These are phyloP conservation scores for Astrothelium subdiscretum DNA, from an alignment of 495 filamentous ascomycete species.

Conservation along the genomic window DNA sequence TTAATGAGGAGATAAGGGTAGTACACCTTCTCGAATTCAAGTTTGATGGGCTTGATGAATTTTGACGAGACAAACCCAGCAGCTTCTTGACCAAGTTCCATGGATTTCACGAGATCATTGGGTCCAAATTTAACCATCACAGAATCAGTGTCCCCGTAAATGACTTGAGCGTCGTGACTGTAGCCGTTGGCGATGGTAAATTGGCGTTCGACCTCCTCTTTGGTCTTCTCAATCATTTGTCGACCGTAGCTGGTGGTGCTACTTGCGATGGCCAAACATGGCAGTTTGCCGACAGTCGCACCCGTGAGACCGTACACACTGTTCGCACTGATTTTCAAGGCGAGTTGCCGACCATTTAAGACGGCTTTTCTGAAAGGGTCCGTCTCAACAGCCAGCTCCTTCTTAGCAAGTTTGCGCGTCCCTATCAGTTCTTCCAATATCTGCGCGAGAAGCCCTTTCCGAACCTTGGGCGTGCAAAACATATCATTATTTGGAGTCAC, in stretches of 20 bases:
- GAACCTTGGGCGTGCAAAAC: constrained; percentile 77
- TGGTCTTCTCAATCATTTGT: constrained; percentile 97
- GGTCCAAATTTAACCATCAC: constrained; percentile 99
- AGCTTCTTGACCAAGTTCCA: constrained; percentile 91
- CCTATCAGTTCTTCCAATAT: constrained; percentile 87
- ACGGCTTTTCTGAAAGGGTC: constrained; percentile 97
- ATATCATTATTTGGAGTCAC: constrained; percentile 87
- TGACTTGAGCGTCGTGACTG: constrained; percentile 83
- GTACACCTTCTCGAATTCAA: constrained; percentile 99
- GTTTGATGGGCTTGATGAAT: constrained; percentile 91
- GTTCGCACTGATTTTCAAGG: constrained; percentile 94
- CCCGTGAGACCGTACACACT: constrained; percentile 96
- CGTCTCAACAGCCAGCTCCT: constrained; percentile 79
- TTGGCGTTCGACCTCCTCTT: constrained; percentile 74
- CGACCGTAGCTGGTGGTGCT: constrained; percentile 92
- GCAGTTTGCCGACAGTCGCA: constrained; percentile 89
- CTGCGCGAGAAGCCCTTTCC: constrained; percentile 85
- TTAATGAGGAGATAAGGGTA: constrained; percentile 98
- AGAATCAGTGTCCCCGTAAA: constrained; percentile 98
- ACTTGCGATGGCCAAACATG: constrained; percentile 89
- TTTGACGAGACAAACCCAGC: constrained; percentile 77
- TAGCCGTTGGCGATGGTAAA: constrained; percentile 94
- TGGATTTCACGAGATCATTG: constrained; percentile 66
- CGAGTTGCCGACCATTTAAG: constrained; percentile 91
- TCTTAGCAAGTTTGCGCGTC: constrained; percentile 87